Base-by-base conservation (phyloP, 305 asterid genomes). In the Petunia hybrid region DNA sequence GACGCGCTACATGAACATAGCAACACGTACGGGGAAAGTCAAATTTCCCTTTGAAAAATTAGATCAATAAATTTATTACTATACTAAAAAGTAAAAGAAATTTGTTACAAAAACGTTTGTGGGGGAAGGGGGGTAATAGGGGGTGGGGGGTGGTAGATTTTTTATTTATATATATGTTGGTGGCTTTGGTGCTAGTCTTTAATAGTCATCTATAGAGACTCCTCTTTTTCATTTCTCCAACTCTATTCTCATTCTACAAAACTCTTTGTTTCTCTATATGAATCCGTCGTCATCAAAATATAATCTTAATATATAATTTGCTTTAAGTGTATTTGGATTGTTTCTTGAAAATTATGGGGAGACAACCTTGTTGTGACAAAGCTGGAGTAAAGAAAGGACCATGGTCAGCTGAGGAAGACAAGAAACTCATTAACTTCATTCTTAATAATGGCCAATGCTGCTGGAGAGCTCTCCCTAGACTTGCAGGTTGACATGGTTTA, bases 401-500 rank as follows among this genome's bases (percentile, higher is more conserved):
- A 39, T 93, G 98, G 97, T 91, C 95, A 48, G 87, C 88, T 71
- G 98, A 93, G 9, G 98, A 93, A 86, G 98, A 93, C 85, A 81
- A 85, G 76, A 92, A 87, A 64, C 91, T 93, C 82, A 82, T 87
- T 87, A 88, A 68, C 69, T 93, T 93, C 91, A 91, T 93, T 51
- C 90, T 91, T 46, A 83, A 82, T 57, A 92, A 93, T 85, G 98
- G 93, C 86, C 98, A 93, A 89, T 93, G 97, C 86, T 93, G 97
- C 85, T 93, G 98, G 97, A 89, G 95, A 81, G 89, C 95, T 86
- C 88, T 93, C 79, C 98, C 97, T 63, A 93, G 91, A 83, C 93
- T 93, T 75, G 93, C 98, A 83, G 97, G 97, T 85, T 77, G 57
- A 53, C n/a, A 53, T 53, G n/a, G n/a, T 53, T 53, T 1, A 1